A percentile compares a stretch with the other conserved stretches of the same genome.
phyloP scores from a whole-genome alignment of 2,329 filamentous ascomycete species.

The Metarhizium guizhouense region DNA sequence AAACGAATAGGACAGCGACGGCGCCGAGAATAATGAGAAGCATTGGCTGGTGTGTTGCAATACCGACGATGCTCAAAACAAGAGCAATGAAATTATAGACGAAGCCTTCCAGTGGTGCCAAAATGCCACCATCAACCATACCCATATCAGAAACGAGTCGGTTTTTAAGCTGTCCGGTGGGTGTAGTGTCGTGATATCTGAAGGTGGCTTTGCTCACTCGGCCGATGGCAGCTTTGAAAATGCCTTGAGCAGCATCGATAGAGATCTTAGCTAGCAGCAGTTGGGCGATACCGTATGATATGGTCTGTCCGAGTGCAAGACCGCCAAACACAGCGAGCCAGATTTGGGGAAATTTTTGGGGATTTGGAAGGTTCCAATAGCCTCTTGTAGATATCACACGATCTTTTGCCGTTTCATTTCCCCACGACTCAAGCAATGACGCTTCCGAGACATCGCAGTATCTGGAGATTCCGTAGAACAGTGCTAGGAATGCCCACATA shows the following conservation, averaged over 20 bases:
- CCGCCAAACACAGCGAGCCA: slow-evolving; percentile 67
- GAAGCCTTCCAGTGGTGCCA: slow-evolving; percentile 61
- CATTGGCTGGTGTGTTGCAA: slow-evolving; percentile 66
- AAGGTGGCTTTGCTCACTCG: slow-evolving; percentile 74
- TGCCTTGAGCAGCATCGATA: slow-evolving; percentile 64
- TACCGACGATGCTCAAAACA: slow-evolving; percentile 64
- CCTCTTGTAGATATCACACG: background rate
- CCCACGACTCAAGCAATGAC: slow-evolving; percentile 84
- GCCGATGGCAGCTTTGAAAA: slow-evolving; percentile 66
- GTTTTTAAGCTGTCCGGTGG: slow-evolving; percentile 85
- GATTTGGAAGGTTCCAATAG: slow-evolving; percentile 44
- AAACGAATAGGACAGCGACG: slow-evolving; percentile 60
- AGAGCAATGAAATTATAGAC: slow-evolving; percentile 64
- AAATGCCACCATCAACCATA: slow-evolving; percentile 81
- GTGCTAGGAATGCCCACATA: slow-evolving; percentile 61
- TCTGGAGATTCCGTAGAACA: slow-evolving; percentile 55
- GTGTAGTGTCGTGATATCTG: slow-evolving; percentile 85
- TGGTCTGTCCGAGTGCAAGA: slow-evolving; percentile 52
- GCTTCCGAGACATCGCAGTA: slow-evolving; percentile 55
- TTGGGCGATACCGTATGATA: slow-evolving; percentile 53
- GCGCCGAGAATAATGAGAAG: slow-evolving; percentile 65
- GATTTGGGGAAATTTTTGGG: slow-evolving; percentile 55
- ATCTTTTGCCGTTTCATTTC: slow-evolving; percentile 41
- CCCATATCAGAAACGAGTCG: slow-evolving; percentile 84
- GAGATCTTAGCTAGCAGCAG: slow-evolving; percentile 66